Conservation (phyloP, 192 early-diverging fungal species). For the Linnemannia exigua region DNA sequence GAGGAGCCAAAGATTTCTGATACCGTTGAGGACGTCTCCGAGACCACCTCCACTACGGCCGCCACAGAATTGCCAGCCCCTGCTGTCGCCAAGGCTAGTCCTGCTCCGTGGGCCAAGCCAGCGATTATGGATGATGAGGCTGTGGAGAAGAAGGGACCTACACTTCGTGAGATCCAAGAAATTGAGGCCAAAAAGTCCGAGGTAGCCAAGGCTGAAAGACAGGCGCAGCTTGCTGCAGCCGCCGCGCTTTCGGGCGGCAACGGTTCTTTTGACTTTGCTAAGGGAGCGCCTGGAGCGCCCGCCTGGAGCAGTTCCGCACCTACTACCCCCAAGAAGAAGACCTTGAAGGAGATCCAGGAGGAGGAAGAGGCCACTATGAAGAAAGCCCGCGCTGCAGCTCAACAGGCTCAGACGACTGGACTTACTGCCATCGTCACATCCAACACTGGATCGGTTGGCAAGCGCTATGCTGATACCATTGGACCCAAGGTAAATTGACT, state of each 20-base stretch:
- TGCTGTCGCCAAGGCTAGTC: slow-evolving; percentile 33
- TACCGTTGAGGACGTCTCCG: slow-evolving; percentile 8
- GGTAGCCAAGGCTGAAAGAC: slow-evolving; percentile 54
- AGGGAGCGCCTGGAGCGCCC: slow-evolving; percentile 29
- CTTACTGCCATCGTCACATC: slow-evolving; percentile 33
- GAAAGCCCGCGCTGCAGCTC: slow-evolving; percentile 49
- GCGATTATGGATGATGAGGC: slow-evolving; percentile 31
- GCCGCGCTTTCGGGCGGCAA: slow-evolving; percentile 21
- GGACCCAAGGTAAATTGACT: slow-evolving; percentile 37
- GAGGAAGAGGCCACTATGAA: slow-evolving; percentile 69
- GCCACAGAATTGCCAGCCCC: not conserved
- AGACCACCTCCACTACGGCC: slow-evolving; percentile 1
- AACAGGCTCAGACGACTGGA: slow-evolving; percentile 34
- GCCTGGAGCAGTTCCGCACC: slow-evolving; percentile 53
- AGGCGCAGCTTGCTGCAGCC: slow-evolving; percentile 37
- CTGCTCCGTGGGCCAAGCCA: slow-evolving; percentile 58
- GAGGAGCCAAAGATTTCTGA: not conserved
- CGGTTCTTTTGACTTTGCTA: slow-evolving; percentile 16
- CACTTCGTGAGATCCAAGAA: slow-evolving; percentile 75
- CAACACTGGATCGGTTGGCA: slow-evolving; percentile 39
- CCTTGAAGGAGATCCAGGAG: slow-evolving; percentile 68
- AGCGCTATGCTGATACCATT: slow-evolving; percentile 61
- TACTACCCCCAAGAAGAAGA: slow-evolving; percentile 65
- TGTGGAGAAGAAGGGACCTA: slow-evolving; percentile 56
- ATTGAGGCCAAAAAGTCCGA: slow-evolving; percentile 67